Evolutionary conservation across 305 asterid species (phyloP), one percentile per base, ranked within the genome.

Genomic region (Fraxinus sp.): DNA sequence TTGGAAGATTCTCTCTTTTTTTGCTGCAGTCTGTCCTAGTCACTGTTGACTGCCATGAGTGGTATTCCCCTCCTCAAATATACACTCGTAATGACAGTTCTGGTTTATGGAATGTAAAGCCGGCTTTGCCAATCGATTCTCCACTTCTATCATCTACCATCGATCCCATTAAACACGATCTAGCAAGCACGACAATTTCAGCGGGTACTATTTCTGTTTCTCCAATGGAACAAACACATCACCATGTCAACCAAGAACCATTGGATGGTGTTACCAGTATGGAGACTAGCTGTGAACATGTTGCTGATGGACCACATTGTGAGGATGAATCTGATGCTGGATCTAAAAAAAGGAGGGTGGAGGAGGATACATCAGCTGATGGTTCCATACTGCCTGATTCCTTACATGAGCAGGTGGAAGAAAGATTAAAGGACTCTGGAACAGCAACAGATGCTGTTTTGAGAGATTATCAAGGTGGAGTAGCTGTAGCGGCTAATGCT

Each of bases 21-120:
- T 85, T 70, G 74, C 36, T 90, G 88, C 98, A 96, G 99, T 94
- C 99, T 88, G 99, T 94, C 83, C 92, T 96, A 85, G 98, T 96
- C 83, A 94, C 99, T 73, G 87, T 96, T 81, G 99, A 96, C 80
- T 95, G 98, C 81, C 98, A 94, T 86, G 98, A 94, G 87, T 96
- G 99, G 99, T 94, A 96, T 90, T 98, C 99, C 74, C 91, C 94
- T 76, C 98, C 99, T 77, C 97, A 90, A 80, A 86, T 91, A 84
- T 96, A 93, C 84, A 91, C 93, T 59, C 99, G 98, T 59, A 86
- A 94, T 87, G 99, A 94, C 86, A 85, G 89, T 82, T 89, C 98
- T 52, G 99, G 99, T 76, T 82, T 94, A 77, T 96, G 99, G 99
- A 87, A 84, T 22, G 80, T 87, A 39, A 94, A 94, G 88, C 92